Evolutionary conservation across 2,329 filamentous ascomycete genomes (phyloP).

Genomic region (Dothideomycetes sp.): DNA sequence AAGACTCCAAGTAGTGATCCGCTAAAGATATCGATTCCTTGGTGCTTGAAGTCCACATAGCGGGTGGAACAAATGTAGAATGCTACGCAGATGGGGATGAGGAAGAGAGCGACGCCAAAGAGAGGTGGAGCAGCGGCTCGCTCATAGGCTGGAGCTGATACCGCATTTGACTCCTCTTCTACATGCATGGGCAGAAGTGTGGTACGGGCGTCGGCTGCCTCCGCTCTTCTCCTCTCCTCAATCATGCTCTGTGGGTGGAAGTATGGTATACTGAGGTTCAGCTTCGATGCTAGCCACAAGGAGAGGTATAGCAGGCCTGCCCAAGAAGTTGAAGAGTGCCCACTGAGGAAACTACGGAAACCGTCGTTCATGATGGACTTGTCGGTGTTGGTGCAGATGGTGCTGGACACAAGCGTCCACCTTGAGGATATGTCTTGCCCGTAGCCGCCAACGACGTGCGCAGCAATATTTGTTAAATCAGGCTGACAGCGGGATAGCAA

Average conservation of each 20-base stretch:
- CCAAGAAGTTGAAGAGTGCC: constrained; percentile 64
- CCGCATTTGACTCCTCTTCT: constrained; percentile 8
- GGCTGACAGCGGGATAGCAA: constrained; percentile 63
- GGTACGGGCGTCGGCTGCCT: neutral
- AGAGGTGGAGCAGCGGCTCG: constrained; percentile 61
- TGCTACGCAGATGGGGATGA: constrained; percentile 62
- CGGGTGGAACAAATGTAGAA: constrained; percentile 77
- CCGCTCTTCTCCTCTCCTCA: neutral
- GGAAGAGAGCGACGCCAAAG: constrained; percentile 59
- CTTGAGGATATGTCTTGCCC: constrained; percentile 38
- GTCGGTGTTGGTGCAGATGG: constrained; percentile 63
- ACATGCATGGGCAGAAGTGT: constrained; percentile 17
- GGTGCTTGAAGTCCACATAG: constrained; percentile 81
- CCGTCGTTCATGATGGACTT: constrained; percentile 57
- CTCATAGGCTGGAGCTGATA: constrained; percentile 2
- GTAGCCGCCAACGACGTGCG: constrained; percentile 53
- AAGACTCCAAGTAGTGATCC: constrained; percentile 69
- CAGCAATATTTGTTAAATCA: constrained; percentile 50
- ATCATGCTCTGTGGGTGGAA: constrained; percentile 28
- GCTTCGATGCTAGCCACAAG: constrained; percentile 77
- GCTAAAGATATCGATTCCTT: constrained; percentile 84
- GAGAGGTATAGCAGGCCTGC: constrained; percentile 76
- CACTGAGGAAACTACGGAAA: constrained; percentile 74
- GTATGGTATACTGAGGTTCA: constrained; percentile 63
- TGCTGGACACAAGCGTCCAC: constrained; percentile 60